Evolutionary conservation across 106 monocot species (phyloP).

Genomic region (Vanilla planifolia): DNA sequence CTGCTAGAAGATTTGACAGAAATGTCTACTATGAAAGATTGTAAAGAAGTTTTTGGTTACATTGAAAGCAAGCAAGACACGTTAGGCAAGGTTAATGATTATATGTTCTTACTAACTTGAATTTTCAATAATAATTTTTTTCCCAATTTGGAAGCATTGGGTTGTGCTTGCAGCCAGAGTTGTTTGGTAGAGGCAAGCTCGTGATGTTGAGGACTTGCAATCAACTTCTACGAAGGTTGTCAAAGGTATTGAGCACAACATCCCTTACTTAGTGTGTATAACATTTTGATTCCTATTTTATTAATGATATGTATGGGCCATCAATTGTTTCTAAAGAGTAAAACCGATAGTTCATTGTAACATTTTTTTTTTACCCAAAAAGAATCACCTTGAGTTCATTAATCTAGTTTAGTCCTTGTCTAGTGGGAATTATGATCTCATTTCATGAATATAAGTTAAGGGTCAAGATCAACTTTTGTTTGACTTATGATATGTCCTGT

Average conservation of each 20-base stretch:
- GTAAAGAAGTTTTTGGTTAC: conserved; percentile 96
- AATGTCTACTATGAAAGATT: conserved; percentile 99
- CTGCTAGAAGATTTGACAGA: conserved; percentile 96
- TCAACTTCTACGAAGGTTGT: conserved; percentile 93
- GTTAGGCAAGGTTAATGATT: conserved; percentile 67
- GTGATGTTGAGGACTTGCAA: conserved; percentile 99
- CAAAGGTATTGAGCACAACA: conserved; percentile 49
- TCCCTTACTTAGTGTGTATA: not conserved
- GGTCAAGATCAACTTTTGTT: too few relatives aligned
- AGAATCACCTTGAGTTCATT: too few relatives aligned
- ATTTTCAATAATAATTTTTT: not conserved
- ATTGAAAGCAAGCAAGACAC: conserved; percentile 96
- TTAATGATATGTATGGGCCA: not conserved
- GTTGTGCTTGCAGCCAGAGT: conserved; percentile 69
- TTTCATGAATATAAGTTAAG: too few relatives aligned
- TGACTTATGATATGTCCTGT: too few relatives aligned
- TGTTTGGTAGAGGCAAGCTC: conserved; percentile 96
- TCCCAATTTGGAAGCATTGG: conserved; percentile 2
- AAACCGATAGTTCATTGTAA: too few relatives aligned
- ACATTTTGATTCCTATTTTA: not conserved
- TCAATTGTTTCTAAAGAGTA: not conserved
- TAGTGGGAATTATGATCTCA: too few relatives aligned
- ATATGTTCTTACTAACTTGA: not conserved
- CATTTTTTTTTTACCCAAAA: too few relatives aligned
- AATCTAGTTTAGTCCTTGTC: too few relatives aligned